These are phyloP conservation scores for Xerocomus minutiporus DNA, from an alignment of 1,284 basidiomycete genomes.

Conservation along the genomic window DNA sequence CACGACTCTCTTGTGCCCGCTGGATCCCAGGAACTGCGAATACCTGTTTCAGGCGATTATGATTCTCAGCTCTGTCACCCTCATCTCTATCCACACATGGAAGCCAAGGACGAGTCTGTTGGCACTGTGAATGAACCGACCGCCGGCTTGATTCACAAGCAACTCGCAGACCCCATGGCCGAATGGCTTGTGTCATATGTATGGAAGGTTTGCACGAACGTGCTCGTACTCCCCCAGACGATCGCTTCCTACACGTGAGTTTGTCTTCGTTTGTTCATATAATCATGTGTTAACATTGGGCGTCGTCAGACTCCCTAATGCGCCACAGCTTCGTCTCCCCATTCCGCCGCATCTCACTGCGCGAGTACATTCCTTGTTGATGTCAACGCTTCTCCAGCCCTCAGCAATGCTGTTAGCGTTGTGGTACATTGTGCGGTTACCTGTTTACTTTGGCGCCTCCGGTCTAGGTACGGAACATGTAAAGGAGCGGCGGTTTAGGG, in stretches of 20 bases:
- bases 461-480: constrained; percentile 42
- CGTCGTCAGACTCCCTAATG: constrained; percentile 31
- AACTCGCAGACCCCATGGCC: constrained; percentile 66
- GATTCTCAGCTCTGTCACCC: constrained; percentile 19
- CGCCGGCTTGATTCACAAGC: constrained; percentile 59
- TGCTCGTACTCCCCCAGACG: constrained; percentile 49
- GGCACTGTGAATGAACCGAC: constrained; percentile 27
- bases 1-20: constrained; percentile 19
- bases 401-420: constrained; percentile 75
- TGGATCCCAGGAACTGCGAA: constrained; percentile 20
- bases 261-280: constrained; percentile 1
- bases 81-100: constrained; percentile 12
- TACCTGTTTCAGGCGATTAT: constrained; percentile 19
- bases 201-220: constrained; percentile 74
- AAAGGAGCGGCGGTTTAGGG: constrained; percentile 62
- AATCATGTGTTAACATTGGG: constrained; percentile 9
- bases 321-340: constrained; percentile 36
- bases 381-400: constrained; percentile 77
- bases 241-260: constrained; percentile 48
- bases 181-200: constrained; percentile 74
- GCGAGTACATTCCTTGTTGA: constrained; percentile 66
- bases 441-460: constrained; percentile 56
- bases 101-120: constrained; percentile 15
- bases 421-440: constrained; percentile 79
- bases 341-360: constrained; percentile 46